Evolutionary conservation across 1,284 basidiomycete species (phyloP), one percentile per base, ranked within the genome.

Genomic region (Calocybe gambosa): DNA sequence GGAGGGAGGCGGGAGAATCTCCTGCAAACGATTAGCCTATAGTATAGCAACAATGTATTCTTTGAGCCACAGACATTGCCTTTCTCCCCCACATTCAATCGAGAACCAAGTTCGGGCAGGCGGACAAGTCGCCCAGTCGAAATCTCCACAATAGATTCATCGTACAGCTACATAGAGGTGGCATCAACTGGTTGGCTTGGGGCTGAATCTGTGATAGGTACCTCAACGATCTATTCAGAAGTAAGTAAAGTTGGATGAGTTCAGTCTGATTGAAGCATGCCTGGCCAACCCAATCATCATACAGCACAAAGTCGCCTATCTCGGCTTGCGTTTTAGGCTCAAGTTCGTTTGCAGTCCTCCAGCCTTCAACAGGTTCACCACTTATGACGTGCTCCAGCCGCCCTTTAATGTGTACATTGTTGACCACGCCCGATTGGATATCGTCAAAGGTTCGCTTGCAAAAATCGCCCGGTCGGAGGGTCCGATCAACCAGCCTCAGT

Each of bases 281-380:
- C 77, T 93, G 87, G 43, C 93, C 93, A 56, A 96, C 71, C 93
- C 93, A 97, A 60, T 93, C 81, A 51, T 87, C 78, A 59, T 79
- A 80, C 4, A 84, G 70, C 44, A 94, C 88, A 67, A 85, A 89
- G 63, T 94, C 90, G 5, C 89, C 87, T 34, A 86, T 74, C 51
- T 88, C 82, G 21, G 83, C 74, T 20, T 82, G 77, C 20, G 68
- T 64, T 19, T 75, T 71, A 29, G 71, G 73, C 52, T 77, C 71
- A n/a, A 93, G 61, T 45, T 87, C 78, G 21, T 73, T 67, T 43
- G 75, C 62, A 5, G 75, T 73, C 53, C 79, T 78, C 83, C 85
- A 90, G 4, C 75, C 80, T 1, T 75, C 69, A 21, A 92, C 57
- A 19, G 68, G 60, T 51, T 80, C 74, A 13, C 73, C 73, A 49